These are phyloP conservation scores for Backusella australiensis DNA, from an alignment of 192 early-diverging fungal species.

Conservation along the genomic window DNA sequence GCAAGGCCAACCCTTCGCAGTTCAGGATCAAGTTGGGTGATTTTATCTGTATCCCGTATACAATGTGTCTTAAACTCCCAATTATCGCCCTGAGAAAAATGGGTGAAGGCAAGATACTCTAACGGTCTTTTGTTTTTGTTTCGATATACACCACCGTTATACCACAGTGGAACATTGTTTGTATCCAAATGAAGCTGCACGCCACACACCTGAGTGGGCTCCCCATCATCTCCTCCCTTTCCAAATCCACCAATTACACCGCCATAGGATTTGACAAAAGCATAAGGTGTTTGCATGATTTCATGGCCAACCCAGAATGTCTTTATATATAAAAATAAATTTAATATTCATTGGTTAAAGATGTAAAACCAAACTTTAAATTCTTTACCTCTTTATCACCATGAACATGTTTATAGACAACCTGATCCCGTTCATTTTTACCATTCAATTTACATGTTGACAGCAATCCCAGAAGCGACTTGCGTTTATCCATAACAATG, in stretches of 20 bases:
- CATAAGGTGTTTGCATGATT: slow-evolving; percentile 41
- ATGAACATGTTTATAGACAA: slow-evolving; percentile 42
- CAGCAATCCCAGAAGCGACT: slow-evolving; percentile 47
- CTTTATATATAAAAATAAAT: not conserved
- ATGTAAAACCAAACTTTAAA: not conserved
- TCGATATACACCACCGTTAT: slow-evolving; percentile 36
- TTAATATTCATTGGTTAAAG: not conserved
- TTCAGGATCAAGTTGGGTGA: not conserved
- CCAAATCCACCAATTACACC: slow-evolving; percentile 41
- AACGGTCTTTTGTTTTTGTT: slow-evolving; percentile 24
- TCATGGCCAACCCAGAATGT: slow-evolving; percentile 60
- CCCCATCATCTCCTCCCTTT: slow-evolving; percentile 9
- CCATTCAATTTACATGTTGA: slow-evolving; percentile 53
- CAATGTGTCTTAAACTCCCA: slow-evolving; percentile 25
- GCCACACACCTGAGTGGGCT: slow-evolving; percentile 29
- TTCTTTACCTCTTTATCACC: slow-evolving; percentile 62
- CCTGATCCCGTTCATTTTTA: slow-evolving; percentile 42
- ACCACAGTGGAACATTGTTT: slow-evolving; percentile 31
- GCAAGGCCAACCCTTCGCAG: not conserved
- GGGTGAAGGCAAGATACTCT: slow-evolving; percentile 24
- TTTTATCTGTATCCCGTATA: slow-evolving; percentile 17
- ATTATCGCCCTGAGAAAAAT: slow-evolving; percentile 21
- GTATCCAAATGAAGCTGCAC: slow-evolving; percentile 33
- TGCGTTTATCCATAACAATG: slow-evolving; percentile 49
- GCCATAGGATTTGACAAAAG: slow-evolving; percentile 34